Conservation (phyloP, 2,329 filamentous ascomycete genomes). For the Exophiala sideris region DNA sequence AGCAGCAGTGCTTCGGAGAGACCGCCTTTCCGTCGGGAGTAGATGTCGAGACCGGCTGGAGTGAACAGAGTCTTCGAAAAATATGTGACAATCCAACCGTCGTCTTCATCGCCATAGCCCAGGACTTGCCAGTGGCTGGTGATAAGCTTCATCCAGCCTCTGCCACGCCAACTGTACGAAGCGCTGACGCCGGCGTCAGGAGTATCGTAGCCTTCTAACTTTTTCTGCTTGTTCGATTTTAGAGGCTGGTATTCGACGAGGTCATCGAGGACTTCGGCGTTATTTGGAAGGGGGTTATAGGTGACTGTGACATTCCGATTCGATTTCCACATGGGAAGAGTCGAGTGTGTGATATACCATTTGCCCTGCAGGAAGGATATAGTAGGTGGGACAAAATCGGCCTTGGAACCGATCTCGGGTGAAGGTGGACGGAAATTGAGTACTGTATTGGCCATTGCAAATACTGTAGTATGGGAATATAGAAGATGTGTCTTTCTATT, state of each 20-base stretch:
- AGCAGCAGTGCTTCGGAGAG: constrained; percentile 56
- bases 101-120: constrained; percentile 58
- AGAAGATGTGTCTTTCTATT: background rate
- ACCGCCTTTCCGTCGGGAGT: constrained; percentile 62
- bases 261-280: constrained; percentile 61
- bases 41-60: constrained; percentile 75
- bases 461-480: background rate
- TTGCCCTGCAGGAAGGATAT: constrained; percentile 62
- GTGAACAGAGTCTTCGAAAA: constrained; percentile 83
- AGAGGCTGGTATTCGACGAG: constrained; percentile 66
- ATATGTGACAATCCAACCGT: constrained; percentile 73
- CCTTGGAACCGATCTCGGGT: constrained; percentile 7
- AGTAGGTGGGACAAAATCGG: constrained; percentile 40
- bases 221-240: constrained; percentile 52
- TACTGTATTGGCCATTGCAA: background rate
- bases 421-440: constrained; percentile 26
- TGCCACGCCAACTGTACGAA: constrained; percentile 75
- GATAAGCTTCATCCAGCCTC: constrained; percentile 69
- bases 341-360: constrained; percentile 73
- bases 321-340: constrained; percentile 74
- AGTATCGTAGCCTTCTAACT: constrained; percentile 64
- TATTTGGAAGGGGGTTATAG: constrained; percentile 56
- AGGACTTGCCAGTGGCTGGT: constrained; percentile 77
- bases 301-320: constrained; percentile 78
- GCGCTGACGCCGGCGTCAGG: constrained; percentile 33